Evolutionary conservation across 2,329 filamentous ascomycete species (phyloP), one percentile per base, ranked within the genome.

Genomic region (Coniochaeta hoffmannii): DNA sequence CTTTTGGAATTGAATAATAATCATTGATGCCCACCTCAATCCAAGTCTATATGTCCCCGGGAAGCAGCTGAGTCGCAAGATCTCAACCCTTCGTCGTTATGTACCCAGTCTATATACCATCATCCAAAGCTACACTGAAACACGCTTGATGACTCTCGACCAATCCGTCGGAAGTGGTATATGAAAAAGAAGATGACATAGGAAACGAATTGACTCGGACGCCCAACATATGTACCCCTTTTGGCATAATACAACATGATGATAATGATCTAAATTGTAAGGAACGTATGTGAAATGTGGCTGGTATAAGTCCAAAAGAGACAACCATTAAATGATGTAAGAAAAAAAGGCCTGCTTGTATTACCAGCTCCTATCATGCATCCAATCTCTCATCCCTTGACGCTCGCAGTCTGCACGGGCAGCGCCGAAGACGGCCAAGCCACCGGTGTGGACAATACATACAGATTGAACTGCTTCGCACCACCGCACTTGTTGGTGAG

Each of bases 381-480:
- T 4, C 19, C 41, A 11, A 32, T 22, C 41, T 46, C 38, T 46
- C n/a, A 46, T 14, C 26, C 7, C 7, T 17, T 7, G 14, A 46
- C 19, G 24, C 41, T 46, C n/a, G 15, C 22, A 9, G 41, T 46
- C 14, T 46, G 19, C 41, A 46, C 12, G 19, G 41, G 41, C 41
- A 28, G 11, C 12, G 19, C 41, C 11, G 41, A 26, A 4, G 22
- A 19, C 1, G 41, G 41, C 19, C 24, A 46, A 28, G 41, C 9
- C 22, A 46, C 41, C 24, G 41, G 41, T 22, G 41, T 46, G 19
- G 41, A 46, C 41, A 46, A 15, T 1, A 46, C 66, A 57, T 69
- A 70, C 22, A 71, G 52, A 59, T 71, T 67, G 57, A 70, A 68
- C 66, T 66, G 66, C 51, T 65, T 66, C 1, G 62, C 53, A 0